A percentile compares a stretch with the other conserved stretches of the same genome.
Conservation (phyloP, 331 rosid species). For the Quercus lobata region DNA sequence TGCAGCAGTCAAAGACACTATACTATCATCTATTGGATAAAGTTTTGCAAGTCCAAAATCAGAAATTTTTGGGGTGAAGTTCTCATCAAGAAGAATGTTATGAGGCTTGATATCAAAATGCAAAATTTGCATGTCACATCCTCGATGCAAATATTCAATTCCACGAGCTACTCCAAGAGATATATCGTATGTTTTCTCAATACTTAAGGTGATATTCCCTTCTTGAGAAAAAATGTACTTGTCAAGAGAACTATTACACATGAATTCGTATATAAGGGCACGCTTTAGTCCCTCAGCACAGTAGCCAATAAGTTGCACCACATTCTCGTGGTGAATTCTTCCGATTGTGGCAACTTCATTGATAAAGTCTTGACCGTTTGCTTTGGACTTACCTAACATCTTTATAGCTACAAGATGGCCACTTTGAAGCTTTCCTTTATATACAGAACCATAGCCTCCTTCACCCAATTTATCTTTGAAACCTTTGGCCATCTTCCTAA, state of each 20-base stretch:
- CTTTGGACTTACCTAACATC: too few relatives aligned
- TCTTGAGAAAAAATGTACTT: neutral
- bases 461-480: slow-evolving; percentile 1
- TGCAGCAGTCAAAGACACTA: slow-evolving; percentile 21
- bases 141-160: slow-evolving; percentile 29
- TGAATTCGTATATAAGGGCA: too few relatives aligned
- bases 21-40: slow-evolving; percentile 8
- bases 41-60: slow-evolving; percentile 35
- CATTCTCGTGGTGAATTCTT: too few relatives aligned
- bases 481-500: neutral
- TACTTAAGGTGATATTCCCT: slow-evolving; percentile 8
- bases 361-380: too few relatives aligned
- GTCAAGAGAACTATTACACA: too few relatives aligned
- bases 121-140: slow-evolving; percentile 34
- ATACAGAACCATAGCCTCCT: too few relatives aligned
- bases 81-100: slow-evolving; percentile 19
- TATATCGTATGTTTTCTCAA: neutral
- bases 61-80: slow-evolving; percentile 3
- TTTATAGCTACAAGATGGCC: too few relatives aligned
- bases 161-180: neutral
- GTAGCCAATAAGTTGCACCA: too few relatives aligned
- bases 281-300: too few relatives aligned
- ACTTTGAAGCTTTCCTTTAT: too few relatives aligned
- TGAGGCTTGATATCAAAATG: slow-evolving; percentile 40
- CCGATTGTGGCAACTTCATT: too few relatives aligned